Base-by-base conservation (phyloP, 2,329 filamentous ascomycete genomes). In the Aspergillus sp. region DNA sequence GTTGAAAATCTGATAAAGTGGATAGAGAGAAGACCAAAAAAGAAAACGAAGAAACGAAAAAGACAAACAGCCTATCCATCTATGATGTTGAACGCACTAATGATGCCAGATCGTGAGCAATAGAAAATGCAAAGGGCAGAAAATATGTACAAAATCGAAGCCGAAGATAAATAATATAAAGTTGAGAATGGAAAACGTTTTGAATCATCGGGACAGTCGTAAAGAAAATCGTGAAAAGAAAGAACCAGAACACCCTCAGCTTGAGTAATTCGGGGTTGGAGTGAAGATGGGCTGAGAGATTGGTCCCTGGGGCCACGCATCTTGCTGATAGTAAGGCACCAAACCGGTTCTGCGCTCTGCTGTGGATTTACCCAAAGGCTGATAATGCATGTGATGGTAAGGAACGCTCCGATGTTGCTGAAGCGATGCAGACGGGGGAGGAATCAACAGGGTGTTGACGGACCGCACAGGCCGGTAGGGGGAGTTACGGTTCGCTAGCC, bases 381-480 rank as follows among this genome's bases (percentile, higher is more conserved):
- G 84, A 61, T 93, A 87, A 64, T 91, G 85, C 83, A 94, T 89
- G 69, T 89, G 79, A 50, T 81, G 77, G 44, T 85, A 81, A 42
- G 77, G 70, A 45, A 73, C 73, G 69, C 64, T 79, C 60, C 86
- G 73, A 61, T 88, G 85, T 56, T 86, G 79, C 52, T 91, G 84
- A 52, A 94, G 78, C 5, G 88, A 88, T 6, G 82, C 77, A 27
- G 87, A 86, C 0, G 89, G 86, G 5, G 89, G 88, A 30, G 90
- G 90, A 48, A 93, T 88, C 29, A 96, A 75, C n/a, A 97, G 78
- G 0, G 88, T 94, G 56, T 93, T 89, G 49, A 96, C 88, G 50
- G 88, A 80, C 45, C 90, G 85, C 35, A 96, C 85, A 1, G 91
- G 91, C 53, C 88, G 86, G 68, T 97, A 97, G 3, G 93, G 93